Evolutionary conservation across 2,329 filamentous ascomycete species (phyloP), one percentile per base, ranked within the genome.

Genomic region (Nemania serpens): DNA sequence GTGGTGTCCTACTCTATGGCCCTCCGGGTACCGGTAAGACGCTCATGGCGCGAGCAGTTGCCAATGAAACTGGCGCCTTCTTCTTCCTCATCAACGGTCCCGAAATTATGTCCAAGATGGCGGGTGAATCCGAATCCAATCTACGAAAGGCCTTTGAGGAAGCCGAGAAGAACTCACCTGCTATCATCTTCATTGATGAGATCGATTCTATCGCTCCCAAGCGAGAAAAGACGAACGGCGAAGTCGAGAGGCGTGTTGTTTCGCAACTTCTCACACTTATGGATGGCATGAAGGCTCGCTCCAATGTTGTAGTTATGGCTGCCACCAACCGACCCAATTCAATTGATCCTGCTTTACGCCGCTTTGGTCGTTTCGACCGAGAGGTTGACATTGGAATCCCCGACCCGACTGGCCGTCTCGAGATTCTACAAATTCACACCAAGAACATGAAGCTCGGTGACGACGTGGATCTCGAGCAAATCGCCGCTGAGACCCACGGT

Each of bases 91-190:
- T 99, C 86, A 98, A 98, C 80, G 94, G 95, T 67, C 95, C 95
- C 54, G 95, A 98, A 78, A 98, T 99, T 82, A 98, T 99, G 95
- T 97, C 94, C 61, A 98, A 98, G 87, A 98, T 98, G 95, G 95
- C 95, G 62, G 95, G 95, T 86, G 95, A 99, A 80, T 98, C 95
- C 61, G 95, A 98, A 79, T 98, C 94, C 62, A 98, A 98, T 78
- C 80, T 99, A 69, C 90, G 95, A 73, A 98, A 98, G 82, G 95
- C 95, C n/a, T 99, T 99, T 73, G 95, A 98, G 78, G 95, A 98
- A 82, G 95, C 95, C 45, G 94, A 98, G 84, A 98, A 98, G 88
- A 98, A 98, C 82, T 97, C 94, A 0, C 95, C 95, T 13, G 93
- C 95, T 59, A 98, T 99, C 77, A 98, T 99, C 80, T 99, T 98